Conservation (phyloP, 768 basidiomycete species). For the Naganishia onofrii region DNA sequence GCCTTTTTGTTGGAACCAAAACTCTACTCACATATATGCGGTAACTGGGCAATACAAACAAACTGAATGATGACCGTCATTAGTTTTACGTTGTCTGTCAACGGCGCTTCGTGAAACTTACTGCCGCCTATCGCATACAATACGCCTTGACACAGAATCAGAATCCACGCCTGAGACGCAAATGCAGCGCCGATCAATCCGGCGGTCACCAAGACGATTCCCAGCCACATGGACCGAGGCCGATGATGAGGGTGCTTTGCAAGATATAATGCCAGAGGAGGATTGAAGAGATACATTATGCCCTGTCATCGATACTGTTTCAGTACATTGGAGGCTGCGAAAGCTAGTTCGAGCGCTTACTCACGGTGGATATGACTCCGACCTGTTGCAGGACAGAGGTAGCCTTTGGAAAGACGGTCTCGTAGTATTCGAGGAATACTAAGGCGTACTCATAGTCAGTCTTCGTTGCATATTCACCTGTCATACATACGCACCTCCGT, state of each 20-base stretch:
- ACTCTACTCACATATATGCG: conserved; percentile 35
- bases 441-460: neutral
- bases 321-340: neutral
- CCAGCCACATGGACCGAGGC: conserved; percentile 34
- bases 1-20: neutral
- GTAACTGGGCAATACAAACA: conserved; percentile 37
- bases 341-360: neutral
- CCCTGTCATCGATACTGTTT: conserved; percentile 25
- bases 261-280: conserved; percentile 34
- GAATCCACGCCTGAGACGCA: conserved; percentile 28
- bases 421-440: conserved; percentile 38
- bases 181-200: conserved; percentile 36
- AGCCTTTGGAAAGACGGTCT: conserved; percentile 26
- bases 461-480: neutral
- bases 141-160: conserved; percentile 35
- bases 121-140: conserved; percentile 37
- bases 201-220: conserved; percentile 29
- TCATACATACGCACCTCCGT: neutral
- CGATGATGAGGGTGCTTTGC: conserved; percentile 31
- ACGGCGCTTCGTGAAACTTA: conserved; percentile 21
- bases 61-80: conserved; percentile 18
- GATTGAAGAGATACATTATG: conserved; percentile 37
- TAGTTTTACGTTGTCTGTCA: neutral
- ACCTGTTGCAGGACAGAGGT: conserved; percentile 32
- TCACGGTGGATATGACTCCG: conserved; percentile 35